phyloP scores from a whole-genome alignment of 1,284 basidiomycete species.

The Ganoderma multipileum region DNA sequence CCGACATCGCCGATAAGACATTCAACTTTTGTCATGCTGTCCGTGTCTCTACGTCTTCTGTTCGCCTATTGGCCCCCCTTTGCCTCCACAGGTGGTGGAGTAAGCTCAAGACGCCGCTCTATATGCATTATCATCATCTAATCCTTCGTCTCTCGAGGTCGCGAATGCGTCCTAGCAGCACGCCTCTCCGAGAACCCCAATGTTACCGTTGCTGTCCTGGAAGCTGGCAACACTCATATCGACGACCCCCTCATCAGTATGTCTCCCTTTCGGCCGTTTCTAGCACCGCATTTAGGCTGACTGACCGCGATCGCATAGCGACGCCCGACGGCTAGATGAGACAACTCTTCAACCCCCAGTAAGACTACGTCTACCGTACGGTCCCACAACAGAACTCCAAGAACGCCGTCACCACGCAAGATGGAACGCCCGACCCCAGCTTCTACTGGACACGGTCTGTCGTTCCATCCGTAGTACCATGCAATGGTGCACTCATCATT shows the following conservation, averaged over 20 bases:
- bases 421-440: constrained; percentile 10
- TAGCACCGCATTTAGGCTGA: not conserved
- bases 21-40: constrained; percentile 19
- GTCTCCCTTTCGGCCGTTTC: not conserved
- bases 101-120: not conserved
- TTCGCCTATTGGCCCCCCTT: not conserved
- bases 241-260: constrained; percentile 26
- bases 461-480: too few species aligned
- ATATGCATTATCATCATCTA: not conserved
- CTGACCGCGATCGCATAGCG: constrained; percentile 1
- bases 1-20: constrained; percentile 10
- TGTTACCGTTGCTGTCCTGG: constrained; percentile 27
- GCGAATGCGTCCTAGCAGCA: constrained; percentile 22
- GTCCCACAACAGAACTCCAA: constrained; percentile 14
- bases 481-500: not conserved
- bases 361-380: constrained; percentile 28
- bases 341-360: constrained; percentile 25
- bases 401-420: not conserved
- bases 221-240: constrained; percentile 28
- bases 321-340: constrained; percentile 19
- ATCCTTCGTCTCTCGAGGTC: not conserved
- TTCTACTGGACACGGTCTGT: constrained; percentile 17
- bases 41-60: too few species aligned
- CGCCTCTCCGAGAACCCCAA: constrained; percentile 24
- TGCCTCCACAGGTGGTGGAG: not conserved